These are phyloP conservation scores for Licmophora abbreviata DNA, from an alignment of 108 stramenopile species.

Conservation along the genomic window DNA sequence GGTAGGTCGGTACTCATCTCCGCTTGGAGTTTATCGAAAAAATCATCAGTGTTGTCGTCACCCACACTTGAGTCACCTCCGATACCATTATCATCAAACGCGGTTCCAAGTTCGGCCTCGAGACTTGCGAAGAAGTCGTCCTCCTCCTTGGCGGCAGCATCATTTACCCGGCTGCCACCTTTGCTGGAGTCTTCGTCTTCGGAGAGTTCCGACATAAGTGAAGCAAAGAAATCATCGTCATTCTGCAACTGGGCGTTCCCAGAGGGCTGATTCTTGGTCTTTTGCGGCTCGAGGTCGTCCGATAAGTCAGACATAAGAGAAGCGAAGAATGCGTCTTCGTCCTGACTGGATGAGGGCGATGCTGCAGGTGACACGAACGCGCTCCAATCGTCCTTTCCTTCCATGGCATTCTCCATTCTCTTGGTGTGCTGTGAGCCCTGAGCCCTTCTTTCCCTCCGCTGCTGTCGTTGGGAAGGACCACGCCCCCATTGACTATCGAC, in stretches of 20 bases:
- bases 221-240: conserved; percentile 76
- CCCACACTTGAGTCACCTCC: background rate
- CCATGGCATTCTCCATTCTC: conserved; percentile 11
- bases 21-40: conserved; percentile 56
- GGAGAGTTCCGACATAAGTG: conserved; percentile 63
- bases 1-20: too few species aligned
- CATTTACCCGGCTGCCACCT: background rate
- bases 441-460: conserved; percentile 16
- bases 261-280: conserved; percentile 1
- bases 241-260: conserved; percentile 9
- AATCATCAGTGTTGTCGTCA: conserved; percentile 41
- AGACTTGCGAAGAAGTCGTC: conserved; percentile 70
- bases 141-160: conserved; percentile 21
- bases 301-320: conserved; percentile 43
- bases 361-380: conserved; percentile 29
- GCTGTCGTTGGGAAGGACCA: conserved; percentile 3
- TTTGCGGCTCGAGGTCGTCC: conserved; percentile 14
- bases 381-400: conserved; percentile 39
- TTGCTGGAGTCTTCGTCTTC: conserved; percentile 23
- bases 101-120: conserved; percentile 35
- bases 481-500: conserved; percentile 49
- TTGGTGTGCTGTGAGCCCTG: conserved; percentile 11
- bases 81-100: conserved; percentile 6
- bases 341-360: conserved; percentile 9
- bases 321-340: conserved; percentile 39